These are phyloP conservation scores for Phaffia australis DNA, from an alignment of 768 basidiomycete genomes.

Conservation along the genomic window DNA sequence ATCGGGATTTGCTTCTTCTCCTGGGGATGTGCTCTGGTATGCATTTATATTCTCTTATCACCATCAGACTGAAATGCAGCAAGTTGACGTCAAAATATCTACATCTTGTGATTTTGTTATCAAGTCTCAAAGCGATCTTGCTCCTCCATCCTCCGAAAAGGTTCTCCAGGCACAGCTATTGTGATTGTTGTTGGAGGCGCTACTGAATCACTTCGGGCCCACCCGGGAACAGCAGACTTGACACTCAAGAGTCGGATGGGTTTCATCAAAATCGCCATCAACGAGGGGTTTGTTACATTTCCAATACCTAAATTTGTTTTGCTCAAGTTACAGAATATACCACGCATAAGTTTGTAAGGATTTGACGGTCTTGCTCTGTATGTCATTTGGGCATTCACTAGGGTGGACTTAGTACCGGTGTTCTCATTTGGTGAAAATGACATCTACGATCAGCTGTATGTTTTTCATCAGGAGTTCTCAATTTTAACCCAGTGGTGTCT, in stretches of 20 bases:
- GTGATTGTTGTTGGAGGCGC: slow-evolving; percentile 96
- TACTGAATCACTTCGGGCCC: slow-evolving; percentile 83
- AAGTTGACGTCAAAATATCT: neutral
- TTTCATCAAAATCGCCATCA: slow-evolving; percentile 64
- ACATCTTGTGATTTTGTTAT: neutral
- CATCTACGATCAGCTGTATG: slow-evolving; percentile 89
- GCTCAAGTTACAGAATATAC: no score
- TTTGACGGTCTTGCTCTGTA: slow-evolving; percentile 1
- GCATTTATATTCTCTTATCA: neutral
- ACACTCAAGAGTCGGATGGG: slow-evolving; percentile 56
- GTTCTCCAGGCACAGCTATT: slow-evolving; percentile 49
- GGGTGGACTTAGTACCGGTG: slow-evolving; percentile 90
- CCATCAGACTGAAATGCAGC: neutral
- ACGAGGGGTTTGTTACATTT: slow-evolving; percentile 30
- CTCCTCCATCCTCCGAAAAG: slow-evolving; percentile 66
- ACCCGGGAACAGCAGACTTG: slow-evolving; percentile 83
- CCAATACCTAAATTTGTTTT: neutral
- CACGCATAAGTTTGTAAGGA: no score
- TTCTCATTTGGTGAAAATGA: slow-evolving; percentile 99
- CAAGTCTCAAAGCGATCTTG: slow-evolving; percentile 75
- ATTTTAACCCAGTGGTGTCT: neutral
- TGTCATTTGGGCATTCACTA: slow-evolving; percentile 33
- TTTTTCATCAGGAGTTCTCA: neutral
- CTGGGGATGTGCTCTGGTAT: slow-evolving; percentile 67
- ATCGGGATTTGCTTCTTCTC: slow-evolving; percentile 77